Evolutionary conservation across 345 rosid species (phyloP).

Genomic region (Laguncularia racemosa): DNA sequence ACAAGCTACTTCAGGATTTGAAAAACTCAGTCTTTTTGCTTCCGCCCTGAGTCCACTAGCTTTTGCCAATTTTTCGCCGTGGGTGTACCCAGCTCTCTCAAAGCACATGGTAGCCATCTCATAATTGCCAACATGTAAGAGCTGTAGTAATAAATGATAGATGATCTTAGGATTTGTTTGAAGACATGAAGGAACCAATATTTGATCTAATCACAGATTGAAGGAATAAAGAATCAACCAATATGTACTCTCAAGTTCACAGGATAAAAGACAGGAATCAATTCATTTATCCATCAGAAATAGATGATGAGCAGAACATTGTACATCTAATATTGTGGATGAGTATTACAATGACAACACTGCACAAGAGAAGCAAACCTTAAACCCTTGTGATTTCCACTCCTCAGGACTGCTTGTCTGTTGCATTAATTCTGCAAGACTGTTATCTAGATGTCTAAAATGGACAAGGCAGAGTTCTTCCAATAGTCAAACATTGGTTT

Average conservation of each 20-base stretch:
- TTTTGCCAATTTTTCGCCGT: conserved; percentile 34
- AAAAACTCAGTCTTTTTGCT: conserved; percentile 27
- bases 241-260: neutral
- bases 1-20: conserved; percentile 27
- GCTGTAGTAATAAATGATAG: conserved; percentile 12
- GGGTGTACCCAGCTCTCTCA: conserved; percentile 30
- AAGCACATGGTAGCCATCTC: conserved; percentile 45
- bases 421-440: conserved; percentile 32
- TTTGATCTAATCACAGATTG: neutral
- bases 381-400: conserved; percentile 35
- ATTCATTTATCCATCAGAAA: no score
- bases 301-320: neutral
- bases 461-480: conserved; percentile 24
- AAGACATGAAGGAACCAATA: neutral
- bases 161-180: neutral
- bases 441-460: conserved; percentile 24
- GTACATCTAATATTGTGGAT: neutral
- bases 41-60: conserved; percentile 34
- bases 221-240: neutral
- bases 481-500: conserved; percentile 23
- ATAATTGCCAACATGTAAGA: conserved; percentile 30
- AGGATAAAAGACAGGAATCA: no score
- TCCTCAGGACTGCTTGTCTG: conserved; percentile 38
- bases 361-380: conserved; percentile 15
- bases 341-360: neutral